Evolutionary conservation across 805 yeast species (phyloP).

Genomic region (Lipomyces sp.): DNA sequence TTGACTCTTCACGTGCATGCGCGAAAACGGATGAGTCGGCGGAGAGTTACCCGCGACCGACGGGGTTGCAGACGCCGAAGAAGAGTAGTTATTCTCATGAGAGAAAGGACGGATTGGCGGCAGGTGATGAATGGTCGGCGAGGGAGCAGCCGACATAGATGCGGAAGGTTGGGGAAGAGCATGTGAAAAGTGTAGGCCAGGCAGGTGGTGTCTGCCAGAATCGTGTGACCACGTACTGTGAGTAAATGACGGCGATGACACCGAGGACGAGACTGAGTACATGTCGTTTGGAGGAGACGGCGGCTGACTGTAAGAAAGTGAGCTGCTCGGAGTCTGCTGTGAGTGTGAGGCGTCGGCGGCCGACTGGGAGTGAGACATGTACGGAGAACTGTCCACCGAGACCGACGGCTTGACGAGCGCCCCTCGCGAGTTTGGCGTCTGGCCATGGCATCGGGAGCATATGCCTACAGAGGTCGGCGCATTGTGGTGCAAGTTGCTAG

Average conservation of each 20-base stretch:
- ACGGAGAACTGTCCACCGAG: not conserved
- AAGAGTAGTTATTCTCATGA: not conserved
- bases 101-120: slow-evolving; percentile 14
- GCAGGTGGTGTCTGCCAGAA: not conserved
- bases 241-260: not conserved
- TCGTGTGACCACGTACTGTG: not conserved
- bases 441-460: slow-evolving; percentile 25
- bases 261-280: not conserved
- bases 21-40: slow-evolving; percentile 8
- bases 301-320: not conserved
- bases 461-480: not conserved
- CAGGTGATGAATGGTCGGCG: slow-evolving; percentile 4
- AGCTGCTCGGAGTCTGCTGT: not conserved
- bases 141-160: not conserved
- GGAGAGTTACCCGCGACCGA: not conserved
- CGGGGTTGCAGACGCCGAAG: not conserved
- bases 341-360: not conserved
- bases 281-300: not conserved
- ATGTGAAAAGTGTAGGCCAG: not conserved
- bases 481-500: not conserved
- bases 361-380: not conserved
- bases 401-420: slow-evolving; percentile 2
- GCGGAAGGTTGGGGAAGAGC: slow-evolving; percentile 3
- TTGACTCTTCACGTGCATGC: not conserved
- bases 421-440: slow-evolving; percentile 10